Evolutionary conservation across 2,329 filamentous ascomycete species (phyloP).

Genomic region (Apiospora aurea): DNA sequence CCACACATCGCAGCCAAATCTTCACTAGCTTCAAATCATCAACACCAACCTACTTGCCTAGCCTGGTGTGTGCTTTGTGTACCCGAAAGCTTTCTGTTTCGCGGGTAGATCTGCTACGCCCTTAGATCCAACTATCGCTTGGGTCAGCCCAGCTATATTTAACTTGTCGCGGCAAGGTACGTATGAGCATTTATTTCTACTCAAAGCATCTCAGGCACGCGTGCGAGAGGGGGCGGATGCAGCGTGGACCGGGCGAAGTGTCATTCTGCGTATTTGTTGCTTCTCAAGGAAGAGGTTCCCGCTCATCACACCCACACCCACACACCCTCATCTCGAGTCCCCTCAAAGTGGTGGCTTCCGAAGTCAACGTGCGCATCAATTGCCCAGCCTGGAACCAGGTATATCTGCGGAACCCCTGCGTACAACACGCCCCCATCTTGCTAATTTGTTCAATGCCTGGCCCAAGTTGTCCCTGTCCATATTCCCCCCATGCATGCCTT

Average conservation of each 20-base stretch:
- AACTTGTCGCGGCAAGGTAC: slow-evolving; percentile 18
- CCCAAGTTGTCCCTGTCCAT: background rate
- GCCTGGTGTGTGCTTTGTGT: slow-evolving; percentile 9
- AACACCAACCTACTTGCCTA: background rate
- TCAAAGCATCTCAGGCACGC: background rate
- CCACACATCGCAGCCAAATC: background rate
- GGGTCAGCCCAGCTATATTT: slow-evolving; percentile 8
- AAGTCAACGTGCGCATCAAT: slow-evolving; percentile 1
- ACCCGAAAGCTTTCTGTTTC: slow-evolving; percentile 1
- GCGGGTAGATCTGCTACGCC: background rate
- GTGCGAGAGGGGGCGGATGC: background rate
- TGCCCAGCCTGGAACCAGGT: slow-evolving; percentile 1
- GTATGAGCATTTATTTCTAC: background rate
- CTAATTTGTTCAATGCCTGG: slow-evolving; percentile 5
- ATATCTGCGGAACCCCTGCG: background rate
- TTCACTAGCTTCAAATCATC: slow-evolving; percentile 18
- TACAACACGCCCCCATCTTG: slow-evolving; percentile 6
- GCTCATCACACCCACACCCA: background rate
- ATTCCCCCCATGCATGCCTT: background rate
- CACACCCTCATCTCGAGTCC: slow-evolving; percentile 7
- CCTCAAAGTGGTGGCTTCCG: background rate
- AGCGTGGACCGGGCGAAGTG: background rate
- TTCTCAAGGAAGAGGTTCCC: background rate
- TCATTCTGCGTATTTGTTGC: background rate
- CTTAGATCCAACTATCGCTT: slow-evolving; percentile 19